Conservation (phyloP, 169 alveolate genomes). For the Babesia divergens region DNA sequence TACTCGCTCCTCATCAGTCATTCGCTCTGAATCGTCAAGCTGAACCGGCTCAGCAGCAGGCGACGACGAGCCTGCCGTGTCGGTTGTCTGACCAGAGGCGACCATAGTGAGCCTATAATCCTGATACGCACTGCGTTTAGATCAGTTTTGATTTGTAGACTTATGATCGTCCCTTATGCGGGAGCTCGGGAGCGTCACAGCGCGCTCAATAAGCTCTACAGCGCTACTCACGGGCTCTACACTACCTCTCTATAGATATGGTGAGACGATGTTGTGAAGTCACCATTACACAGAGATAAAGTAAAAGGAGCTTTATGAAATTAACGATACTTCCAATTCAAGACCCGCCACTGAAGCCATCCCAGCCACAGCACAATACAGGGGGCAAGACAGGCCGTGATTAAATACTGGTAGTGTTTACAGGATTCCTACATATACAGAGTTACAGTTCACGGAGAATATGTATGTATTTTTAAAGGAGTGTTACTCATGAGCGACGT, state of each 20-base stretch:
- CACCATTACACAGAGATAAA: not conserved
- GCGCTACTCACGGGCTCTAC: not conserved
- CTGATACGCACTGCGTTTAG: not conserved
- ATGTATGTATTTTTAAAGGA: no score
- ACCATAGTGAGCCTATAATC: not conserved
- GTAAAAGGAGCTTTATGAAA: not conserved
- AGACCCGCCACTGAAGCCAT: not conserved
- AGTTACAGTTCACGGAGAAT: no score
- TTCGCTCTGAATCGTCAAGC: slow-evolving; percentile 7
- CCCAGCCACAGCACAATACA: slow-evolving; percentile 19
- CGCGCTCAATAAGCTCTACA: no score
- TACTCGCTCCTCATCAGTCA: slow-evolving; percentile 68
- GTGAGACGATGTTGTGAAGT: not conserved
- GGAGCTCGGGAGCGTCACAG: not conserved
- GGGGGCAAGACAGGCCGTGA: no score
- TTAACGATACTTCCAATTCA: not conserved
- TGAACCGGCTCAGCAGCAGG: not conserved
- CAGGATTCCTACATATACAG: no score
- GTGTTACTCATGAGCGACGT: no score
- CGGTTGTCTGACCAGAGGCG: slow-evolving; percentile 3
- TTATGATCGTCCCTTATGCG: not conserved
- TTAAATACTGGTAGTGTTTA: no score
- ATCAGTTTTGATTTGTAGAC: not conserved
- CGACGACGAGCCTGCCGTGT: not conserved
- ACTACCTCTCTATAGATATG: not conserved